phyloP scores from a whole-genome alignment of 768 basidiomycete species.

The Calocybe indica region DNA sequence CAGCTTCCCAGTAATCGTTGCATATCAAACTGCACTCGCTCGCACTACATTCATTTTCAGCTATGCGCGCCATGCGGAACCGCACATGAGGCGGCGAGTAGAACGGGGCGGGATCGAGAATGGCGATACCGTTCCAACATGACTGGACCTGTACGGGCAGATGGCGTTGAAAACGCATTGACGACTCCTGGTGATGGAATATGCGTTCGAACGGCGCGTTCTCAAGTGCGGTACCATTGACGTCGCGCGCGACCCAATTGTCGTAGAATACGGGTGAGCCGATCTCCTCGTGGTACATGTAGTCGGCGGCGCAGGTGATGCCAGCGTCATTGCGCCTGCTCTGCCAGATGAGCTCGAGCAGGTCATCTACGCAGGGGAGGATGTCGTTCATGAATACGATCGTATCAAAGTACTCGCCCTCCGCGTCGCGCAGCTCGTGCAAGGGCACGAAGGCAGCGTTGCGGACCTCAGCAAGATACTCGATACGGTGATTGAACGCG shows the following conservation, averaged over 20 bases:
- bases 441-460: constrained; percentile 95
- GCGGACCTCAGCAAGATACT: constrained; percentile 99
- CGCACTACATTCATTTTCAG: constrained; percentile 89
- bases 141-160: constrained; percentile 94
- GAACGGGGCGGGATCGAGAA: constrained; percentile 94
- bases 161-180: constrained; percentile 82
- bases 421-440: constrained; percentile 86
- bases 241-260: constrained; percentile 97
- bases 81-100: constrained; percentile 86
- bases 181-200: constrained; percentile 79
- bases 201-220: constrained; percentile 95
- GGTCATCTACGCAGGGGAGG: constrained; percentile 94
- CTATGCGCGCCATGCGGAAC: constrained; percentile 92
- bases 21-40: constrained; percentile 95
- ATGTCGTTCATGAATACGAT: constrained; percentile 99
- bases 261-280: constrained; percentile 94
- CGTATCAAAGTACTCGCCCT: constrained; percentile 93
- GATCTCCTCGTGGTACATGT: constrained; percentile 98
- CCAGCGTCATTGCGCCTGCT: constrained; percentile 90
- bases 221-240: constrained; percentile 97
- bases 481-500: constrained; percentile 98
- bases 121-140: constrained; percentile 98
- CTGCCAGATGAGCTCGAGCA: constrained; percentile 98
- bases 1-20: constrained; percentile 97
- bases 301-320: constrained; percentile 96